Evolutionary conservation across 140 eudicot species (phyloP), one percentile per base, ranked within the genome.

Genomic region (Eryngium alpinum): DNA sequence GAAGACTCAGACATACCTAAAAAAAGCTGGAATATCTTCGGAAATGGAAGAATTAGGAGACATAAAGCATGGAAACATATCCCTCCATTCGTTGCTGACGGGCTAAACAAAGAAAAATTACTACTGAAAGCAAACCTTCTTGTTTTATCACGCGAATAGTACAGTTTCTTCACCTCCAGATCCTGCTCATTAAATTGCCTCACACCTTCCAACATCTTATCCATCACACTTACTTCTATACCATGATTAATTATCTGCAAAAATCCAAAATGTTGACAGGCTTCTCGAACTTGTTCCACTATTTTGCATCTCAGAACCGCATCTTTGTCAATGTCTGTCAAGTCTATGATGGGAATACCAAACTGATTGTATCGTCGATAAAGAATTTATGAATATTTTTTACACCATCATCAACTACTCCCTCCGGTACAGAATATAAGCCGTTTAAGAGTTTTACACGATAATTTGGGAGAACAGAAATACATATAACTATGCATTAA

Each of bases 41-140:
- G 80, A 49, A n/a, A 57, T 28, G 22, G 80, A 57, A 38, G 84
- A 63, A 34, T 34, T 38, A 14, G 84, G 84, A 81, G 80, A 74
- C 80, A 81, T 59, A 16, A 63, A 28, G 33, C 75, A 46, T 15
- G 22, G 31, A 18, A 73, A 25, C 27, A 65, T 73, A 77, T 81
- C 84, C 79, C 79, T 81, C 84, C 80, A 81, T 74, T 43, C 17
- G 79, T 32, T 9, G 32, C 84, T 18, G 22, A 10, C 4, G 60
- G 28, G 4, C 60, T 74, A 74, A 43, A 74, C n/a, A 74, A 33
- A 52, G 19, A 32, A 46, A 74, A 74, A 44, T 74, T 74, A 9
- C 59, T 43, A 44, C 53, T 43, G n/a, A 17, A 74, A 14, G 53
- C 22, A 44, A 46, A 46, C 0, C 32, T 14, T n/a, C 19, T 74